Evolutionary conservation across 805 yeast species (phyloP).

Genomic region (Aciculoconidium aculeatum): DNA sequence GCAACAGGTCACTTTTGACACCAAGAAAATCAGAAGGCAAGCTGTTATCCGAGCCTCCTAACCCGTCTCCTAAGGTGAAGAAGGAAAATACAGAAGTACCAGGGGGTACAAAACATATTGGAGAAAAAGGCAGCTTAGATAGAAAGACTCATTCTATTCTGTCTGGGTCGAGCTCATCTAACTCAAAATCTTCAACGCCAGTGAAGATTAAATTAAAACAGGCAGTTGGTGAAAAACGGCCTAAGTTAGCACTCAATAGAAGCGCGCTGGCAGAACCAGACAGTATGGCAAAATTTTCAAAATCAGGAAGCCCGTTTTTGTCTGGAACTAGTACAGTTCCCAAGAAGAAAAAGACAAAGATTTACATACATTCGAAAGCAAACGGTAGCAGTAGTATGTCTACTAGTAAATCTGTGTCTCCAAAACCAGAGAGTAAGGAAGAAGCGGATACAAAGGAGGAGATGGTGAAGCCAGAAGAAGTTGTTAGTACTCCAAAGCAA

Average conservation of each 20-base stretch:
- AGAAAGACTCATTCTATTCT: too few relatives aligned
- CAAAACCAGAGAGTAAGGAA: constrained; percentile 8
- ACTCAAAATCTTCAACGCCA: too few relatives aligned
- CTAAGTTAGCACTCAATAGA: constrained; percentile 3
- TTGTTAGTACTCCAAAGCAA: constrained; percentile 4
- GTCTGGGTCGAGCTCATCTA: too few relatives aligned
- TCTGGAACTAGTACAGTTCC: constrained; percentile 5
- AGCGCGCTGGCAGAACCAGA: constrained; percentile 11
- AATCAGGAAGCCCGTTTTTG: constrained; percentile 15
- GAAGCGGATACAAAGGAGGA: constrained; percentile 1
- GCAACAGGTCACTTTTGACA: too few relatives aligned
- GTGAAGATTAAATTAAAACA: constrained; percentile 8
- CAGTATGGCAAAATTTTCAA: constrained; percentile 8
- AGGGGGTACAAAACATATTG: too few relatives aligned
- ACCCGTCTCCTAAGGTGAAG: too few relatives aligned
- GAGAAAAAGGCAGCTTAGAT: too few relatives aligned
- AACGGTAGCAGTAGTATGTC: constrained; percentile 5
- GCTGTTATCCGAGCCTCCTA: too few relatives aligned
- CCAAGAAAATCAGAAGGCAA: too few relatives aligned
- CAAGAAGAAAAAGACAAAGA: constrained; percentile 23
- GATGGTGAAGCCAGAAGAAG: neutral
- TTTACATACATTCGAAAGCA: constrained; percentile 20
- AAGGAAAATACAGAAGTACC: too few relatives aligned
- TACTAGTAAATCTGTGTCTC: constrained; percentile 5
- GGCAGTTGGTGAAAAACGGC: constrained; percentile 1